Evolutionary conservation across 2,329 filamentous ascomycete species (phyloP), one percentile per base, ranked within the genome.

Genomic region (Endothia cerciana): DNA sequence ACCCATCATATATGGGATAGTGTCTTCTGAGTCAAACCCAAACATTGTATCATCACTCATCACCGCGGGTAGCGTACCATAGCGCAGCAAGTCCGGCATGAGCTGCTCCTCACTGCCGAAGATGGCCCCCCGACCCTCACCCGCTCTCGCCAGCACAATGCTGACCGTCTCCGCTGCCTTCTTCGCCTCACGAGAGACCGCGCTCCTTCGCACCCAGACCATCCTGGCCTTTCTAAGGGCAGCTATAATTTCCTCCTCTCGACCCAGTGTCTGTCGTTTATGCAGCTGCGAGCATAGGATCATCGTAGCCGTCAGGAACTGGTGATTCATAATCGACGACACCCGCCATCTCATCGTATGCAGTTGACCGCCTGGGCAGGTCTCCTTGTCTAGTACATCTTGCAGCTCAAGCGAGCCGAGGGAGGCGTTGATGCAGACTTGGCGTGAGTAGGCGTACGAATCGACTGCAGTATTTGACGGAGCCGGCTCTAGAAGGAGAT

Each of bases 381-480:
- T 60, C 33, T 66, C 64, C 30, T 74, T 72, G 30, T 74, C 69
- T 0, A 74, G 61, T 1, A 71, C 53, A 2, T 71, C 59, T 28
- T 75, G 74, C 11, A 73, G 70, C 8, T 70, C 36, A 0, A 75
- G 65, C 0, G 69, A 69, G 10, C 66, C 67, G 0, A 76, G 60
- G 0, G 72, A 66, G 1, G 74, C 72, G 17, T 74, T 67, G 0
- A 75, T 5, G 30, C 71, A 73, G 0, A 69, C 55, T 3, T 57
- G 67, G 5, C 69, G 68, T 0, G 74, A 77, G 62, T 75, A 74
- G 1, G 67, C 63, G 51, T 71, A 73, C 3, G 62, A 36, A 5
- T 70, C 64, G 17, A 38, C 19, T 19, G 53, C 1, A 19, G 7
- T 22, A 38, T 56, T 30, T 56, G 53, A 19, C 19, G 53, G 33